These are phyloP conservation scores for Monosporozyma servazzii DNA, from an alignment of 805 yeast genomes.

Conservation along the genomic window DNA sequence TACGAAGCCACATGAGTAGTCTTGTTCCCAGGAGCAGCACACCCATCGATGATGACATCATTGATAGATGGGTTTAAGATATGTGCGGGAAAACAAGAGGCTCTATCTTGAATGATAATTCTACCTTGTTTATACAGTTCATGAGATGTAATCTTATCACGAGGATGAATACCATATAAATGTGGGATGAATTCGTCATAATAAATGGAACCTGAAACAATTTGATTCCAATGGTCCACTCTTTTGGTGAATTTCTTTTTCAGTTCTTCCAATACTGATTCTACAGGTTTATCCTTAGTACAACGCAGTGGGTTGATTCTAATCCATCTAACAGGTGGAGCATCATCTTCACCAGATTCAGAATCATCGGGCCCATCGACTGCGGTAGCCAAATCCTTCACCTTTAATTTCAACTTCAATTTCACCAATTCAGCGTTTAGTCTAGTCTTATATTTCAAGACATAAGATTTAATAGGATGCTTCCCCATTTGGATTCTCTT, in stretches of 20 bases:
- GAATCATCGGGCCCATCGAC: constrained; percentile 31
- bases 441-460: constrained; percentile 70
- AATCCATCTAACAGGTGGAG: constrained; percentile 75
- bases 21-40: constrained; percentile 98
- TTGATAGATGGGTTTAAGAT: constrained; percentile 58
- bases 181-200: constrained; percentile 66
- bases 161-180: constrained; percentile 75
- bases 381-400: constrained; percentile 43
- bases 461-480: constrained; percentile 73
- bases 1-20: constrained; percentile 70
- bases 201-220: constrained; percentile 51
- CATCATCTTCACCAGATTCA: constrained; percentile 38
- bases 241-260: constrained; percentile 32
- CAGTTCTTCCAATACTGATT: constrained; percentile 20
- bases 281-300: constrained; percentile 19
- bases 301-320: constrained; percentile 59
- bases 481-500: constrained; percentile 87
- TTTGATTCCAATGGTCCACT: constrained; percentile 38
- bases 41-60: constrained; percentile 73
- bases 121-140: constrained; percentile 65
- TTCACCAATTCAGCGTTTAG: constrained; percentile 74
- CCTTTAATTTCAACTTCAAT: constrained; percentile 64
- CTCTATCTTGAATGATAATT: constrained; percentile 88
- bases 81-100: constrained; percentile 92
- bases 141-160: constrained; percentile 58